A percentile compares a stretch with the other conserved stretches of the same genome.
phyloP scores from a whole-genome alignment of 2,329 filamentous ascomycete genomes.

The Aspergillus costaricaensis region DNA sequence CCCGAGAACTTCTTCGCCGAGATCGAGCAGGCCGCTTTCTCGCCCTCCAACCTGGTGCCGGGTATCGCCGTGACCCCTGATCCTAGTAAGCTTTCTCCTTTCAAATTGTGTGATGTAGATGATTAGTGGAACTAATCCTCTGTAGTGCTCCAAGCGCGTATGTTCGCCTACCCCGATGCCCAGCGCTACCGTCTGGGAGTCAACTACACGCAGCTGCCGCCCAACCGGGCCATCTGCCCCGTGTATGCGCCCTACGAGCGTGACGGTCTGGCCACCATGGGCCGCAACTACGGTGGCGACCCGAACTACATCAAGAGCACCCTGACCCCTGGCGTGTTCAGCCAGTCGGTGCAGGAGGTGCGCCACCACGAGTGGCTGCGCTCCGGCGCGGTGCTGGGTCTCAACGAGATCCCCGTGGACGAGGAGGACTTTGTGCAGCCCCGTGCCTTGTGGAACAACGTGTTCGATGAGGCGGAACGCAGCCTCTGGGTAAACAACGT shows the following conservation, averaged over 20 bases:
- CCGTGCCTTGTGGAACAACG: slow-evolving; percentile 31
- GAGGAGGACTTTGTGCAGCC: slow-evolving; percentile 37
- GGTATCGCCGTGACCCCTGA: slow-evolving; percentile 65
- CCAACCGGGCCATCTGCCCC: slow-evolving; percentile 38
- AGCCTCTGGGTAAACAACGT: slow-evolving; percentile 27
- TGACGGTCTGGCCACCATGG: slow-evolving; percentile 40
- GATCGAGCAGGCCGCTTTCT: slow-evolving; percentile 68
- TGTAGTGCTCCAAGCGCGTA: slow-evolving; percentile 58
- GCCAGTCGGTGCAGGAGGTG: slow-evolving; percentile 20
- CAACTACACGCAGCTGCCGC: slow-evolving; percentile 46
- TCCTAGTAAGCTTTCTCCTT: slow-evolving; percentile 42
- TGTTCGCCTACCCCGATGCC: slow-evolving; percentile 63
- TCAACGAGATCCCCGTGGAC: slow-evolving; percentile 27
- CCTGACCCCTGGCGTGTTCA: slow-evolving; percentile 23
- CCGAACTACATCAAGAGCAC: slow-evolving; percentile 54
- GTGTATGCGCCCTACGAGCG: slow-evolving; percentile 57
- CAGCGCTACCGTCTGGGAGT: slow-evolving; percentile 45
- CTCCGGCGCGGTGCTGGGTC: slow-evolving; percentile 24
- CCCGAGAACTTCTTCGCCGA: slow-evolving; percentile 65
- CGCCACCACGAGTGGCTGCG: slow-evolving; percentile 26
- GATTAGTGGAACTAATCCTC: no score
- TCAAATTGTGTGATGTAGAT: no score
- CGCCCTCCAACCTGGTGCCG: slow-evolving; percentile 64
- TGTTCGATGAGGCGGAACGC: slow-evolving; percentile 30
- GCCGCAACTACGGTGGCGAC: slow-evolving; percentile 60